Percentiles rank a stretch among this genome's conserved stretches.
These are phyloP conservation scores for Ziziphus jujuba DNA, from an alignment of 306 rosid genomes.

Conservation along the genomic window DNA sequence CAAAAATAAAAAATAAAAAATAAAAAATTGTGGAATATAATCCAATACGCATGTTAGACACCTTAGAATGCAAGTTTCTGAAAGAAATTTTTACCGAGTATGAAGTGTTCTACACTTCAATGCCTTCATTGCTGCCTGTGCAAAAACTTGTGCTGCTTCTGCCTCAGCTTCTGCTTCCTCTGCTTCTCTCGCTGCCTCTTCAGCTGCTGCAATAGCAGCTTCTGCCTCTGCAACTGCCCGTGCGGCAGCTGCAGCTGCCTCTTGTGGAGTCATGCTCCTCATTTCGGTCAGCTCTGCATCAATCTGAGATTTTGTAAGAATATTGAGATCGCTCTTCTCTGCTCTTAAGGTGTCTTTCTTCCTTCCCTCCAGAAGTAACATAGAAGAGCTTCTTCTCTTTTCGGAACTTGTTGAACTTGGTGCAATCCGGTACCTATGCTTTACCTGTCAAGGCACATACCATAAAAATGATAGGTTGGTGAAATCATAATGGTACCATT, in stretches of 20 bases:
- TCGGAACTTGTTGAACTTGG: conserved; percentile 50
- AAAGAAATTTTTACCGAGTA: conserved; percentile 40
- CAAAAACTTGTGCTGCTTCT: conserved; percentile 87
- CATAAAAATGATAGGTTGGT: conserved; percentile 3
- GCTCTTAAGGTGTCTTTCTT: conserved; percentile 51
- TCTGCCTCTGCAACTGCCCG: conserved; percentile 94
- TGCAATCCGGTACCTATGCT: conserved; percentile 72
- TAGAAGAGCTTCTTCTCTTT: conserved; percentile 59
- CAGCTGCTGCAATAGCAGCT: conserved; percentile 88
- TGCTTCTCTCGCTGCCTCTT: conserved; percentile 90
- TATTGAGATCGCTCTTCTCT: conserved; percentile 48
- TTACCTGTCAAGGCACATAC: conserved; percentile 52
- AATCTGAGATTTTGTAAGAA: conserved; percentile 64
- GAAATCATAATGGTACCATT: not conserved
- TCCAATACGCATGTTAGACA: not conserved
- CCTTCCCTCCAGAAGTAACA: conserved; percentile 50
- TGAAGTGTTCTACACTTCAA: conserved; percentile 64
- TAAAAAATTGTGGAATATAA: not conserved
- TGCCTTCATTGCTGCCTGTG: conserved; percentile 87
- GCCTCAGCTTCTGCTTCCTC: conserved; percentile 95
- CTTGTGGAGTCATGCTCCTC: conserved; percentile 80
- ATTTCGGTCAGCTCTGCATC: conserved; percentile 71
- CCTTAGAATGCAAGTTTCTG: not conserved
- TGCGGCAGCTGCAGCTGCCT: conserved; percentile 88
- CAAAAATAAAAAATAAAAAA: too few relatives aligned